A percentile compares a stretch with the other conserved stretches of the same genome.
phyloP scores from a whole-genome alignment of 164 flowering plant genomes.

The Macadamia tetraphylla region DNA sequence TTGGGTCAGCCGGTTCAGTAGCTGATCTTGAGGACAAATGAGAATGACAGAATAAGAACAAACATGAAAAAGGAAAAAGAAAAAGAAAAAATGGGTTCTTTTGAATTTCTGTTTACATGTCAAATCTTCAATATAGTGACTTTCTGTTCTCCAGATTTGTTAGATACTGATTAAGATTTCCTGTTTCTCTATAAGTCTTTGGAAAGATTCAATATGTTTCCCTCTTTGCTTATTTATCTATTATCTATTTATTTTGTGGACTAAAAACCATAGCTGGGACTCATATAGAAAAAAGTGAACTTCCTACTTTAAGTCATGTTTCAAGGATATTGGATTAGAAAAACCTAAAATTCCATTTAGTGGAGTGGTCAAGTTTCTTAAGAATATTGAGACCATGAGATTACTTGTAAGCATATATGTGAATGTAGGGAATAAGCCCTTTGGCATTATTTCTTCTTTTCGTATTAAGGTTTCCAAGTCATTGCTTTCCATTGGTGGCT shows the following conservation, averaged over 20 bases:
- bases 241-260: neutral
- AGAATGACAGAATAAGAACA: neutral
- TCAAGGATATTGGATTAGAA: constrained; percentile 1
- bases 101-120: neutral
- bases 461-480: neutral
- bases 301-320: constrained; percentile 10
- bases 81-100: too few relatives aligned
- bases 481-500: neutral
- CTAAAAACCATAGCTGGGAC: constrained; percentile 2
- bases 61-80: too few relatives aligned
- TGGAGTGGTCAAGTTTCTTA: constrained; percentile 8
- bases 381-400: neutral
- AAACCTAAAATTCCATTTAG: constrained; percentile 6
- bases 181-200: constrained; percentile 7
- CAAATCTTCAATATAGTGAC: neutral
- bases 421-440: neutral
- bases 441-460: constrained; percentile 4
- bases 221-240: neutral
- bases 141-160: constrained; percentile 7
- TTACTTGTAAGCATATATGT: neutral
- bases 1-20: too few relatives aligned
- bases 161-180: constrained; percentile 10
- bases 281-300: neutral
- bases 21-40: too few relatives aligned
- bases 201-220: constrained; percentile 16